A percentile compares a stretch with the other conserved stretches of the same genome.
These are phyloP conservation scores for Candida suzukii DNA, from an alignment of 805 yeast genomes.

Conservation along the genomic window DNA sequence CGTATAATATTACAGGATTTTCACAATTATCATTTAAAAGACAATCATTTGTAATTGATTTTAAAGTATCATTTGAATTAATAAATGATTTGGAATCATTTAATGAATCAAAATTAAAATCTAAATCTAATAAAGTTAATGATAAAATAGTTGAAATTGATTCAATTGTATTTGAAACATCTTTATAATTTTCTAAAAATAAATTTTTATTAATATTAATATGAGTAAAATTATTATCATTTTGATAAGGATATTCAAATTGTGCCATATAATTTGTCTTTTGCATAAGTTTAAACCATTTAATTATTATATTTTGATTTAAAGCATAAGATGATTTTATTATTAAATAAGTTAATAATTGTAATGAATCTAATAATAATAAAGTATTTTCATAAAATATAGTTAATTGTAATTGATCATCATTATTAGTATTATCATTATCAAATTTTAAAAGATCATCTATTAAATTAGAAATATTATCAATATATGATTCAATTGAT, in stretches of 20 bases:
- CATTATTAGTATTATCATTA: neutral
- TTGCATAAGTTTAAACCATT: slow-evolving; percentile 54
- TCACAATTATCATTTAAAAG: slow-evolving; percentile 9
- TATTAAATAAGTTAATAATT: slow-evolving; percentile 19
- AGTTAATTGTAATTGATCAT: neutral
- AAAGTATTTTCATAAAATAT: slow-evolving; percentile 9
- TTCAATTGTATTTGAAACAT: slow-evolving; percentile 25
- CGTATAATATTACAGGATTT: slow-evolving; percentile 44
- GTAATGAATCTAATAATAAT: slow-evolving; percentile 15
- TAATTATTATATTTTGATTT: slow-evolving; percentile 23
- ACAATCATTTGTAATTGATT: slow-evolving; percentile 33
- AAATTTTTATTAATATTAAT: neutral
- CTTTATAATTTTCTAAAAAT: neutral
- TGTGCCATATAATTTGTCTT: slow-evolving; percentile 10
- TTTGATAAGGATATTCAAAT: neutral
- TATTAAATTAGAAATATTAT: neutral
- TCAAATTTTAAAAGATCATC: neutral
- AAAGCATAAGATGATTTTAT: slow-evolving; percentile 17
- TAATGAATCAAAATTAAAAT: slow-evolving; percentile 37
- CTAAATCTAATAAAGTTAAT: slow-evolving; percentile 49
- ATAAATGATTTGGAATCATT: slow-evolving; percentile 31
- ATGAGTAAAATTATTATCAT: neutral
- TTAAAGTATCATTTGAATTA: slow-evolving; percentile 31
- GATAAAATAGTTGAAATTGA: slow-evolving; percentile 43
- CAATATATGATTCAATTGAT: slow-evolving; percentile 7